phyloP scores from a whole-genome alignment of 768 basidiomycete genomes.

The Boletus coccyginus region DNA sequence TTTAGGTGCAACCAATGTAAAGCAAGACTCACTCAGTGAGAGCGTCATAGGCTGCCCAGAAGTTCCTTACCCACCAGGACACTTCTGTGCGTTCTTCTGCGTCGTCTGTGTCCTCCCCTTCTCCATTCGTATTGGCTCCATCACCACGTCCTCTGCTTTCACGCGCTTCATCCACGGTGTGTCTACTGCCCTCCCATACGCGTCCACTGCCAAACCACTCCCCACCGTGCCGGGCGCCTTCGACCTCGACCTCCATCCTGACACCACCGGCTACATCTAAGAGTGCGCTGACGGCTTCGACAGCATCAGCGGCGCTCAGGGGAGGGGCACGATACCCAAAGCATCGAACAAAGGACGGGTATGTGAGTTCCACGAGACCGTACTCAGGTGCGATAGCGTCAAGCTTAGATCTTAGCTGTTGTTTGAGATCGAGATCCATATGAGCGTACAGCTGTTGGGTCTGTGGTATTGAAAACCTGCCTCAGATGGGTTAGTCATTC shows the following conservation, averaged over 20 bases:
- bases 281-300: conserved; percentile 84
- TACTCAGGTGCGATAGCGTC: conserved; percentile 92
- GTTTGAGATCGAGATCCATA: conserved; percentile 96
- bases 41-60: conserved; percentile 94
- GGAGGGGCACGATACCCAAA: conserved; percentile 89
- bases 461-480: conserved; percentile 88
- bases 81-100: conserved; percentile 46
- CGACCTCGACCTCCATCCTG: conserved; percentile 85
- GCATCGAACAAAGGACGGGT: conserved; percentile 90
- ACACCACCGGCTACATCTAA: conserved; percentile 90
- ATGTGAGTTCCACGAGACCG: conserved; percentile 88
- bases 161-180: conserved; percentile 35
- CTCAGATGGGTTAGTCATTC: conserved; percentile 13
- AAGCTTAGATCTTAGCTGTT: conserved; percentile 73
- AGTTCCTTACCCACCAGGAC: conserved; percentile 87
- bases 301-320: conserved; percentile 87
- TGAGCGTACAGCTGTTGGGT: conserved; percentile 92
- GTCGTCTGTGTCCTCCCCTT: conserved; percentile 23
- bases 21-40: conserved; percentile 71
- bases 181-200: conserved; percentile 63
- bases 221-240: conserved; percentile 85
- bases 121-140: conserved; percentile 26
- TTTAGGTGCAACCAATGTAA: not conserved
- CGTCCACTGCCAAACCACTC: conserved; percentile 93
- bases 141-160: conserved; percentile 29